phyloP scores from a whole-genome alignment of 345 rosid species.

The Aethionema arabicum region DNA sequence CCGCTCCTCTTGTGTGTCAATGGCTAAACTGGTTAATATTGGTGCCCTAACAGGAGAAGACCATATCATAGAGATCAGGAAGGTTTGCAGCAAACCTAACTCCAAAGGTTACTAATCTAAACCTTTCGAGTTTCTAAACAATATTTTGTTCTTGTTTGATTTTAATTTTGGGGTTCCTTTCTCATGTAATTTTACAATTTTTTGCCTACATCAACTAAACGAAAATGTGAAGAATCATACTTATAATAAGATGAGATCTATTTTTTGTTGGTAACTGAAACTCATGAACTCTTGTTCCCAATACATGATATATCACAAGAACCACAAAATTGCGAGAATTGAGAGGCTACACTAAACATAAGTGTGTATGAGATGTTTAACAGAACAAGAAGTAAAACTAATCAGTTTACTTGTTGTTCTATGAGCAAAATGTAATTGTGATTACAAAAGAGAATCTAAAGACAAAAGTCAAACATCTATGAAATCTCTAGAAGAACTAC shows the following conservation, averaged over 20 bases:
- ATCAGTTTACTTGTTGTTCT: not conserved
- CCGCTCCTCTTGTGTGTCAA: constrained; percentile 53
- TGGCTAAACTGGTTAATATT: constrained; percentile 57
- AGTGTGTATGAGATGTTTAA: not conserved
- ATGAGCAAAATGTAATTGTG: no score
- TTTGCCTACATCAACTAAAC: no score
- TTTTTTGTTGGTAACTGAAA: not conserved
- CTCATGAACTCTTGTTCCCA: not conserved
- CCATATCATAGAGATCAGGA: constrained; percentile 45
- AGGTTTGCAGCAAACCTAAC: constrained; percentile 43
- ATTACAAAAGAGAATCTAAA: no score
- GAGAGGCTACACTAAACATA: not conserved
- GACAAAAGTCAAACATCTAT: no score
- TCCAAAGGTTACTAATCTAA: constrained; percentile 20
- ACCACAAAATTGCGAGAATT: not conserved
- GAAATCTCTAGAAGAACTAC: no score
- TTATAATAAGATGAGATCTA: constrained; percentile 3
- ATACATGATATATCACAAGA: constrained; percentile 1
- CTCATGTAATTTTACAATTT: no score
- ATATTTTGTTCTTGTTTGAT: constrained; percentile 24
- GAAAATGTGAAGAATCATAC: constrained; percentile 26
- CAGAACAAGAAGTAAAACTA: constrained; percentile 12
- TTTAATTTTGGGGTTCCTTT: not conserved
- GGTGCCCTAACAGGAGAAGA: constrained; percentile 34
- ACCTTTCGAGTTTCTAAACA: not conserved